Evolutionary conservation across 2,329 filamentous ascomycete species (phyloP).

Genomic region (Thermoascus crustaceus): DNA sequence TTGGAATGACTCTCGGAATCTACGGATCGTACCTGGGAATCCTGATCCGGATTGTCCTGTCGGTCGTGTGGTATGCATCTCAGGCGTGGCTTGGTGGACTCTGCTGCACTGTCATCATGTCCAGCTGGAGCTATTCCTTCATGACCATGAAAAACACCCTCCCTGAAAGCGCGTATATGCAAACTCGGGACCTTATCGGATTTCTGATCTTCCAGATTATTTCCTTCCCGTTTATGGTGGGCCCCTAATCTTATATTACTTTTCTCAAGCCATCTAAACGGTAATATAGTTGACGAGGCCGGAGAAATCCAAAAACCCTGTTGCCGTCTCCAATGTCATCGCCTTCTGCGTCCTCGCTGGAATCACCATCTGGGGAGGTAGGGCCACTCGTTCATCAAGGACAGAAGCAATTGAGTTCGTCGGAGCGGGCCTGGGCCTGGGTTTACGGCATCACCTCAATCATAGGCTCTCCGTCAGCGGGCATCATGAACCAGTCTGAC

Average conservation of each 20-base stretch:
- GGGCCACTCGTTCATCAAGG: neutral
- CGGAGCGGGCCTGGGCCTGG: slow-evolving; percentile 15
- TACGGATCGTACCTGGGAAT: neutral
- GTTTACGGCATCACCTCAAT: slow-evolving; percentile 22
- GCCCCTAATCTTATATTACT: neutral
- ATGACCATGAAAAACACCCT: neutral
- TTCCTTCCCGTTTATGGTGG: neutral
- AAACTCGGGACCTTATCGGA: neutral
- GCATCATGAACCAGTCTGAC: slow-evolving; percentile 25
- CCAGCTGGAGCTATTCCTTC: slow-evolving; percentile 1
- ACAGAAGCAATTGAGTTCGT: slow-evolving; percentile 1
- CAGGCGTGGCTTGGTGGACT: neutral
- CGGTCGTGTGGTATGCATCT: slow-evolving; percentile 6
- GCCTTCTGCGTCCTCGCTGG: slow-evolving; percentile 5
- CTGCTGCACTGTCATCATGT: neutral
- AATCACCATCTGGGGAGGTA: slow-evolving; percentile 5
- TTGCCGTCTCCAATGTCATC: slow-evolving; percentile 4
- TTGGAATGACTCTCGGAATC: neutral
- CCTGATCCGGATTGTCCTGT: neutral
- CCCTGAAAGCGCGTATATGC: neutral
- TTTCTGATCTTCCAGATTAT: neutral
- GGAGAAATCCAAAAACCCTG: slow-evolving; percentile 5
- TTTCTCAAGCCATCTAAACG: neutral
- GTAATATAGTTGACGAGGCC: slow-evolving; percentile 5
- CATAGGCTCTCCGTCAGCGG: slow-evolving; percentile 23